These are phyloP conservation scores for Calocera viscosa DNA, from an alignment of 768 basidiomycete genomes.

Conservation along the genomic window DNA sequence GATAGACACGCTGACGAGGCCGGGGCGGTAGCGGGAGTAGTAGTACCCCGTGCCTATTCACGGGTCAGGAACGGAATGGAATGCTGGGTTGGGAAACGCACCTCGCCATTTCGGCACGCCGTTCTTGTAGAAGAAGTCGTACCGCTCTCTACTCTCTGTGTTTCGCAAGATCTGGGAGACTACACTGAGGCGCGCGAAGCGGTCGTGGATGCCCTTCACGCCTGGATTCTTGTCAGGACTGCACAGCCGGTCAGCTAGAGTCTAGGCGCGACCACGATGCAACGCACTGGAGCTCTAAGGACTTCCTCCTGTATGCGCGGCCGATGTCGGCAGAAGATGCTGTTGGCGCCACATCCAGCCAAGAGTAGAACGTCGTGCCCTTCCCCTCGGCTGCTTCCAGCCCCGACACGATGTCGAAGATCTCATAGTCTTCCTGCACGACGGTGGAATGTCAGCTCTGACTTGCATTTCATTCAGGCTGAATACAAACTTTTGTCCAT, in stretches of 20 bases:
- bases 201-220: slow-evolving; percentile 67
- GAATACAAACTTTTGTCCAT: not conserved
- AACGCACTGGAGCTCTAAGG: slow-evolving; percentile 72
- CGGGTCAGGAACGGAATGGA: not conserved
- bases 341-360: slow-evolving; percentile 65
- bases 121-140: slow-evolving; percentile 77
- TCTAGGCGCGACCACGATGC: not conserved
- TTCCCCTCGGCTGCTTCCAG: slow-evolving; percentile 75
- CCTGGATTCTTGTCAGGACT: slow-evolving; percentile 95
- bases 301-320: slow-evolving; percentile 85
- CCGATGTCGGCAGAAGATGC: slow-evolving; percentile 67
- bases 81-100: slow-evolving; percentile 11
- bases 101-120: slow-evolving; percentile 93
- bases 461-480: not conserved
- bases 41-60: slow-evolving; percentile 69
- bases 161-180: slow-evolving; percentile 71
- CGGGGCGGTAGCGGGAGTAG: slow-evolving; percentile 91
- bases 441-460: not conserved
- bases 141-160: slow-evolving; percentile 63
- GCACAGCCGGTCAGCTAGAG: not conserved
- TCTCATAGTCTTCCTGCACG: slow-evolving; percentile 80
- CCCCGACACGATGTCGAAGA: slow-evolving; percentile 81
- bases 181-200: slow-evolving; percentile 84
- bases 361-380: slow-evolving; percentile 92
- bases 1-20: slow-evolving; percentile 61